These are phyloP conservation scores for Apiospora sp. DNA, from an alignment of 2,329 filamentous ascomycete species.

Conservation along the genomic window DNA sequence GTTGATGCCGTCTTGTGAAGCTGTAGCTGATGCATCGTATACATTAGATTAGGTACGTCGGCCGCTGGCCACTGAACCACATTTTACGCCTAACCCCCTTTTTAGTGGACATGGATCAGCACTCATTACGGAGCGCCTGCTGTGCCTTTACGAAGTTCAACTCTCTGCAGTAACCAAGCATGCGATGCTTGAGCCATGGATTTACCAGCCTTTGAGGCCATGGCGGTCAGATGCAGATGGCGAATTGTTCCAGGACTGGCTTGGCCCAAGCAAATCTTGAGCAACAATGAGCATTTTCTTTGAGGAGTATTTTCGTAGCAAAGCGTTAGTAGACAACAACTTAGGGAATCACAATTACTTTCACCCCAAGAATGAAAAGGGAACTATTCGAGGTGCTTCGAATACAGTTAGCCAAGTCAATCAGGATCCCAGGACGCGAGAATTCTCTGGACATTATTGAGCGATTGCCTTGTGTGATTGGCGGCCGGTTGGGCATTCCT, in stretches of 20 bases:
- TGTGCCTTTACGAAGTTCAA: background rate
- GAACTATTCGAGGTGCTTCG: background rate
- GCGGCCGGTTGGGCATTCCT: background rate
- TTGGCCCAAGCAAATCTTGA: background rate
- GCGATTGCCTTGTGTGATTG: too few relatives aligned
- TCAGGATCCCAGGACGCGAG: background rate
- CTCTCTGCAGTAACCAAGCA: background rate
- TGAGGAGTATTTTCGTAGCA: background rate
- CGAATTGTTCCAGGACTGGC: too few relatives aligned
- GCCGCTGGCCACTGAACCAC: background rate
- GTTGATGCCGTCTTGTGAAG: background rate
- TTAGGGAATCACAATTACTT: background rate
- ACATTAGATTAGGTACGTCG: background rate
- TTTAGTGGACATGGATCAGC: background rate
- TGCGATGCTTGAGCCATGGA: background rate
- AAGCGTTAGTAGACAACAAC: background rate
- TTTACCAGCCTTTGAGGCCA: background rate
- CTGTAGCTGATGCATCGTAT: background rate
- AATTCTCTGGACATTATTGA: background rate
- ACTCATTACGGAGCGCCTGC: background rate
- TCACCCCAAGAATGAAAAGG: too few relatives aligned
- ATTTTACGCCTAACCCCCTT: constrained; percentile 1
- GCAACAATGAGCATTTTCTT: constrained; percentile 12
- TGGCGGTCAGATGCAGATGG: background rate
- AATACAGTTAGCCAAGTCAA: background rate